Evolutionary conservation across 1,284 basidiomycete genomes (phyloP).

Genomic region (Ustilago sp.): DNA sequence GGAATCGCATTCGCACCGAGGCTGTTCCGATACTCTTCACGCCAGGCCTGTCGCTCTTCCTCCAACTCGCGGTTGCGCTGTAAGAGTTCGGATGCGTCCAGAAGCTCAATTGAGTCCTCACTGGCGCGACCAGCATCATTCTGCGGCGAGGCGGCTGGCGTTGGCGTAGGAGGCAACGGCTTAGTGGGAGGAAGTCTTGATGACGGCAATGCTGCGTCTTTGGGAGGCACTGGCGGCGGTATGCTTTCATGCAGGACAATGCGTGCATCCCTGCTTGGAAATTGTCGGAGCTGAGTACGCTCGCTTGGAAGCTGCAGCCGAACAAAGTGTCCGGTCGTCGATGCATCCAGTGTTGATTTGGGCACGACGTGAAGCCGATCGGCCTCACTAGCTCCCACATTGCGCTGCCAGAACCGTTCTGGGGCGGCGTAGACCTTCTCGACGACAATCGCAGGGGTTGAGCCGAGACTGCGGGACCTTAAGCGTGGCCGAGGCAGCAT

Average conservation of each 20-base stretch:
- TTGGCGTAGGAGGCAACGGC: conserved; percentile 14
- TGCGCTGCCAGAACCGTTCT: conserved; percentile 28
- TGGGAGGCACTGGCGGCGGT: conserved; percentile 28
- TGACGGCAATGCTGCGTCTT: conserved; percentile 5
- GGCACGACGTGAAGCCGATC: not conserved
- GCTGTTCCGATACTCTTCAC: conserved; percentile 21
- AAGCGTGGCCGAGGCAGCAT: conserved; percentile 33
- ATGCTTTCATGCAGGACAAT: conserved; percentile 23
- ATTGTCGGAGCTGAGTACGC: not conserved
- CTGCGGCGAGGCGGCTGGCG: conserved; percentile 1
- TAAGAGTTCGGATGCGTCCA: conserved; percentile 22
- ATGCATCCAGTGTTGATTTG: not conserved
- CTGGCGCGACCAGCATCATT: not conserved
- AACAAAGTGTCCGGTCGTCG: not conserved
- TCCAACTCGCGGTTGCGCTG: conserved; percentile 25
- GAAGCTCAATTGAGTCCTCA: conserved; percentile 16
- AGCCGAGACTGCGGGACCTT: conserved; percentile 25
- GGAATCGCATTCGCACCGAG: conserved; percentile 3
- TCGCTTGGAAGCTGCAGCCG: not conserved
- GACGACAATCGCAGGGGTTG: conserved; percentile 2
- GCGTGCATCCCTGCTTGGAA: conserved; percentile 14
- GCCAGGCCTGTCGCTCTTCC: conserved; percentile 26
- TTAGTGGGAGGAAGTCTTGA: conserved; percentile 1
- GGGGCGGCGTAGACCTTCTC: conserved; percentile 21
- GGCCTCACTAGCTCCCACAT: too few species aligned